Evolutionary conservation across 306 rosid species (phyloP).

Genomic region (Inga leiocalycina): DNA sequence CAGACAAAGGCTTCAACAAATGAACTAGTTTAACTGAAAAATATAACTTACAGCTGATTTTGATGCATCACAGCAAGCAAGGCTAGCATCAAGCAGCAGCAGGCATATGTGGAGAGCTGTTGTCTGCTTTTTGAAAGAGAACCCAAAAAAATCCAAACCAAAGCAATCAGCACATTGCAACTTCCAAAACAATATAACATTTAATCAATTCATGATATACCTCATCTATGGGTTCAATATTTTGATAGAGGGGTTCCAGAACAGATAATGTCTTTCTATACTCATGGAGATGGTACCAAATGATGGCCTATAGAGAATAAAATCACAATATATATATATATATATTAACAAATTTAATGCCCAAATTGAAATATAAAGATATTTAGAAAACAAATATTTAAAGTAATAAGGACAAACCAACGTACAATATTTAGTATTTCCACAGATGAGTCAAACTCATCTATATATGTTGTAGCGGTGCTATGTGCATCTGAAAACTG

Average conservation of each 20-base stretch:
- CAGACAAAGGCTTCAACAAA: conserved; percentile 25
- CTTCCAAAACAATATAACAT: conserved; percentile 23
- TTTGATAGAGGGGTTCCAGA: conserved; percentile 89
- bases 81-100: conserved; percentile 90
- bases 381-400: conserved; percentile 9
- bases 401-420: conserved; percentile 23
- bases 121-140: conserved; percentile 56
- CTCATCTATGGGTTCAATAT: conserved; percentile 90
- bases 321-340: conserved; percentile 11
- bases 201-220: conserved; percentile 45
- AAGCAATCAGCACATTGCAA: conserved; percentile 35
- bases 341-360: conserved; percentile 5
- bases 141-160: conserved; percentile 16
- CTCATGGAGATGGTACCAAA: conserved; percentile 96
- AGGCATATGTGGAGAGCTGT: conserved; percentile 91
- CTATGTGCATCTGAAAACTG: conserved; percentile 52
- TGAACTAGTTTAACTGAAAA: conserved; percentile 28
- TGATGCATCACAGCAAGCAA: conserved; percentile 87
- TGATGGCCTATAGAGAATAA: conserved; percentile 61
- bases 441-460: conserved; percentile 77
- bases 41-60: conserved; percentile 88
- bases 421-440: conserved; percentile 62
- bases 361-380: background rate
- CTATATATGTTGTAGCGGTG: conserved; percentile 50
- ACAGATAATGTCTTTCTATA: conserved; percentile 73